phyloP scores from a whole-genome alignment of 345 rosid genomes.

The Eucalyptus cloeziana region DNA sequence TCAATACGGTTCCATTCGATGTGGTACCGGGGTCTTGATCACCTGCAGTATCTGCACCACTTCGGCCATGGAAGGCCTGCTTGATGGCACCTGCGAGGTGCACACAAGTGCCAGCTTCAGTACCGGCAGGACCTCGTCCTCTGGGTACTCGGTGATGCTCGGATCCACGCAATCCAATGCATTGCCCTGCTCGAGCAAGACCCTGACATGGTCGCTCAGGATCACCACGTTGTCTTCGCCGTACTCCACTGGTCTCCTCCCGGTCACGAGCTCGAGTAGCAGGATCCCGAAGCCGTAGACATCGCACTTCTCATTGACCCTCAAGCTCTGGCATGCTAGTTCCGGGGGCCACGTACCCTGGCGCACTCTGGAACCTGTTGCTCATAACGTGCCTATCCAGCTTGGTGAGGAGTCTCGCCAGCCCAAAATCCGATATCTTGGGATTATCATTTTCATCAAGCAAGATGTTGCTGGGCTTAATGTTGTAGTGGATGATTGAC shows the following conservation, averaged over 20 bases:
- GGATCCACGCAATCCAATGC: constrained; percentile 65
- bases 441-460: constrained; percentile 60
- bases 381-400: constrained; percentile 55
- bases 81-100: constrained; percentile 84
- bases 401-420: constrained; percentile 58
- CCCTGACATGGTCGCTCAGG: constrained; percentile 68
- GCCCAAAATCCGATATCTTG: constrained; percentile 70
- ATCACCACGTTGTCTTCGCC: constrained; percentile 89
- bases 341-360: constrained; percentile 92
- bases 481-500: constrained; percentile 72
- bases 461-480: constrained; percentile 71
- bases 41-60: constrained; percentile 84
- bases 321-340: constrained; percentile 75
- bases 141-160: constrained; percentile 56
- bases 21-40: constrained; percentile 14
- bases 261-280: constrained; percentile 75
- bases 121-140: constrained; percentile 80
- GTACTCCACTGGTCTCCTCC: constrained; percentile 72
- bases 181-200: constrained; percentile 62
- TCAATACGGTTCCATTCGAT: background rate
- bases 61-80: constrained; percentile 93
- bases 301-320: constrained; percentile 88
- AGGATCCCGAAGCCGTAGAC: constrained; percentile 74
- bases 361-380: constrained; percentile 70
- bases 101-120: constrained; percentile 84